A percentile compares a stretch with the other conserved stretches of the same genome.
phyloP scores from a whole-genome alignment of 225 moss, liverwort and hornwort species.

The Marchantia paleacea region DNA sequence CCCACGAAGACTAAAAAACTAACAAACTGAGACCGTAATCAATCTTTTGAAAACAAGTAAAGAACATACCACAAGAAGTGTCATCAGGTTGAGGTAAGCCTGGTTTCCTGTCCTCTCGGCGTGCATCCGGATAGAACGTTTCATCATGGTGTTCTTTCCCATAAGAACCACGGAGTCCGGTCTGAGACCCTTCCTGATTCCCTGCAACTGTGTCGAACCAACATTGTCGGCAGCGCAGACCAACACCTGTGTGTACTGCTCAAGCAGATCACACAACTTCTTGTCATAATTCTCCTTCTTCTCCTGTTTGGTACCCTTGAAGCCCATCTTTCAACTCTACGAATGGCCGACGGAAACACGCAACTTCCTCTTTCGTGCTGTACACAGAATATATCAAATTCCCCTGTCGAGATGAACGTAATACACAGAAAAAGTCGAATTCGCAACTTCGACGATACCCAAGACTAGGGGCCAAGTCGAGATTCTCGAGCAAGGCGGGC shows the following conservation, averaged over 20 bases:
- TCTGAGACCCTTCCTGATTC: conserved; percentile 71
- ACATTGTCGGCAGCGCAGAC: conserved; percentile 92
- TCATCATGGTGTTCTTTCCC: conserved; percentile 99
- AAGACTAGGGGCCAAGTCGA: conserved; percentile 39
- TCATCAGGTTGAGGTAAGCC: conserved; percentile 56
- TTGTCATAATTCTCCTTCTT: conserved; percentile 73
- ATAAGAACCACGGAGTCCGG: conserved; percentile 86
- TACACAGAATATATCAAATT: neutral
- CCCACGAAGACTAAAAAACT: too few relatives aligned
- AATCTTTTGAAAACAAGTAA: neutral
- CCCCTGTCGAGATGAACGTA: neutral
- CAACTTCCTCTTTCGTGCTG: neutral
- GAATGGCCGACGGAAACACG: neutral
- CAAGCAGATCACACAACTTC: conserved; percentile 80
- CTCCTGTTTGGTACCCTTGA: conserved; percentile 95
- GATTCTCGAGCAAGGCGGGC: conserved; percentile 43
- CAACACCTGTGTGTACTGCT: conserved; percentile 74
- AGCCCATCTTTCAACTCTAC: conserved; percentile 55
- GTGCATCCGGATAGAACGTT: conserved; percentile 73
- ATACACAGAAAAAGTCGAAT: neutral
- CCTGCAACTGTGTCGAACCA: conserved; percentile 85
- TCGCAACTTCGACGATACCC: neutral
- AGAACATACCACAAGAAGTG: conserved; percentile 64
- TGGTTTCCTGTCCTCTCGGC: conserved; percentile 73
- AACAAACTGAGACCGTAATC: too few relatives aligned